phyloP scores from a whole-genome alignment of 768 basidiomycete species.

The Hypholoma sublateritium region DNA sequence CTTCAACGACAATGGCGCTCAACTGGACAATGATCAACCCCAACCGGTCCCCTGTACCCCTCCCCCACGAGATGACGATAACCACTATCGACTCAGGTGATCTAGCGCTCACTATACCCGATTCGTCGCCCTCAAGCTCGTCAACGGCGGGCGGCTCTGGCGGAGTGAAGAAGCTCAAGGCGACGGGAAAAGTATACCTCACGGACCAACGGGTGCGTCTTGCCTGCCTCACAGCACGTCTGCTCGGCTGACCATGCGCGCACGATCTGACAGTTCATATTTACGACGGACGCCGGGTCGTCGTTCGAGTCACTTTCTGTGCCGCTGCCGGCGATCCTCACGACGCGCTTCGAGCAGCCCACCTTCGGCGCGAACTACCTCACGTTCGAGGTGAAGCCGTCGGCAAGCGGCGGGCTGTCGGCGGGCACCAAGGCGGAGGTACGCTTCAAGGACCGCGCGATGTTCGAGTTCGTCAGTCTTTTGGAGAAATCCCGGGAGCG shows the following conservation, averaged over 20 bases:
- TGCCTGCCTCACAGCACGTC: neutral
- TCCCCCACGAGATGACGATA: constrained; percentile 62
- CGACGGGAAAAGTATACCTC: constrained; percentile 56
- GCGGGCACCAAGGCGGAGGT: constrained; percentile 66
- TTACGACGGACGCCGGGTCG: constrained; percentile 39
- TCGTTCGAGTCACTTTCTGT: constrained; percentile 52
- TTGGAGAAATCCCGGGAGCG: constrained; percentile 79
- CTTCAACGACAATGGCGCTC: constrained; percentile 57
- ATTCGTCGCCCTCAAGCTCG: constrained; percentile 40
- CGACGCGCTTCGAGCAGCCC: constrained; percentile 76
- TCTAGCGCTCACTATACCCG: constrained; percentile 56
- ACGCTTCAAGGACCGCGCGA: constrained; percentile 62
- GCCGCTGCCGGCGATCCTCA: constrained; percentile 63
- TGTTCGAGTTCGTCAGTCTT: constrained; percentile 72
- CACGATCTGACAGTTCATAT: constrained; percentile 54
- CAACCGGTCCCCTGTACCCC: constrained; percentile 58
- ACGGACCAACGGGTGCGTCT: constrained; percentile 71
- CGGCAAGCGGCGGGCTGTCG: constrained; percentile 64
- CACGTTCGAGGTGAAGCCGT: constrained; percentile 63
- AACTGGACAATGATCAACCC: constrained; percentile 74
- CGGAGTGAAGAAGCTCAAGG: constrained; percentile 57
- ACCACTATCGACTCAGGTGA: constrained; percentile 58
- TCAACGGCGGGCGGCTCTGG: constrained; percentile 53
- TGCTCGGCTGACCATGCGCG: neutral
- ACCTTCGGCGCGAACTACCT: constrained; percentile 70